Base-by-base conservation (phyloP, 148 eudicot genomes). In the Cornus suecica region DNA sequence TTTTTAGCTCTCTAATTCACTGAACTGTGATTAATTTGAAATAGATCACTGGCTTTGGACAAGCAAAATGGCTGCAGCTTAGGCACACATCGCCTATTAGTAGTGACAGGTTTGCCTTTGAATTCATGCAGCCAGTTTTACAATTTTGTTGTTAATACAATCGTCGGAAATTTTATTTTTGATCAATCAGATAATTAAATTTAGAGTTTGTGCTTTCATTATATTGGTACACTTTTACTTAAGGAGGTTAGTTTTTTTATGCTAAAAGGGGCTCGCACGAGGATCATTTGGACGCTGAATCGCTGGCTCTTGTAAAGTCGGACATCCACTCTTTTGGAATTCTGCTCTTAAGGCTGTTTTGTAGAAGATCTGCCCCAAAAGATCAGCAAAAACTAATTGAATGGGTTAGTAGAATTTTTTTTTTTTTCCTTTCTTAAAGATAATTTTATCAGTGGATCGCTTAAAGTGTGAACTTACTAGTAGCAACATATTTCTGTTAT, bases 21-120 rank as follows among this genome's bases (percentile, higher is more conserved):
- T 48, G 62, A 37, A 37, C 9, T 37, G 42, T 37, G 42, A 37
- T 37, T 37, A 10, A 0, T 10, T 48, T 65, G 22, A 18, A 7
- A 62, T 23, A 77, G 80, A 77, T 77, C 69, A 70, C 70, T 48
- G 74, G 80, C 42, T 70, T 77, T 77, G 80, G 80, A n/a, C 45
- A 41, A 18, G 74, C 74, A 15, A 70, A 15, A 10, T 77, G 80
- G 80, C 30, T 63, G 48, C 80, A 70, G 23, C 62, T 69, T 15
- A 68, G 70, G 13, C 69, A 64, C 26, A 51, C 45, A 48, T 70
- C 74, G 10, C n/a, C 27, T 22, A 45, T 54, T 16, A 65, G 51
- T 6, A 27, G 30, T 23, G 22, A 77, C 62, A 77, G 80, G 80
- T 77, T 26, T 62, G 62, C 22, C 34, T 60, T 30, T 11, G 10